Base-by-base conservation (phyloP, 768 basidiomycete species). In the Termitomyces sp. region DNA sequence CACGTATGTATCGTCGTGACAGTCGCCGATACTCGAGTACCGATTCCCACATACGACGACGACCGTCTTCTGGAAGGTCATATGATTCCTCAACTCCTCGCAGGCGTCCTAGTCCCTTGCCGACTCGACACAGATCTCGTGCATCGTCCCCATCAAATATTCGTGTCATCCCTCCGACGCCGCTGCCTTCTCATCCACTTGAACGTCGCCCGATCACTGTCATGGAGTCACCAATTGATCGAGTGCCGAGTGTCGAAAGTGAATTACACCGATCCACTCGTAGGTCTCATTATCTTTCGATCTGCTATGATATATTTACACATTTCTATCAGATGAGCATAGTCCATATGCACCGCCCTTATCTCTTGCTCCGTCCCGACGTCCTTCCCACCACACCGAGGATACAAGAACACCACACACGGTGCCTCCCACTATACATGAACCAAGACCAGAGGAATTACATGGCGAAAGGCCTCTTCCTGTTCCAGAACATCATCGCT, bases 81-180 rank as follows among this genome's bases (percentile, higher is more conserved):
- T n/a, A 25, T 9, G 7, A 22, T 31, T 36, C 25, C 6, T 10
- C 0, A 13, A 1, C 36, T 39, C 5, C 39, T 20, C 50, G 39
- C 5, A 22, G 29, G 22, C 2, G 7, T 20, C 38, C 5, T 6
- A 6, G 5, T 15, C 27, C 0, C 15, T 13, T 4, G 12, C 43
- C 52, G 5, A 32, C 20, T 33, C 53, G 40, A n/a, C 16, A n/a
- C n/a, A n/a, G n/a, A n/a, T n/a, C n/a, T n/a, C n/a, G n/a, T n/a
- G n/a, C 48, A 12, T 41, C 40, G 18, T 16, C 22, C 13, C 16
- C 50, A 18, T 7, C 39, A 9, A 43, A 44, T 41, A 61, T 65
- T 13, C 51, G 52, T 25, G 50, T 68, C 18, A 39, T 59, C 16
- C 47, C 63, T 50, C 47, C 63, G 33, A 59, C 63, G 5, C 44